Base-by-base conservation (phyloP, 2,329 filamentous ascomycete genomes). In the Epichloe glyceriae region DNA sequence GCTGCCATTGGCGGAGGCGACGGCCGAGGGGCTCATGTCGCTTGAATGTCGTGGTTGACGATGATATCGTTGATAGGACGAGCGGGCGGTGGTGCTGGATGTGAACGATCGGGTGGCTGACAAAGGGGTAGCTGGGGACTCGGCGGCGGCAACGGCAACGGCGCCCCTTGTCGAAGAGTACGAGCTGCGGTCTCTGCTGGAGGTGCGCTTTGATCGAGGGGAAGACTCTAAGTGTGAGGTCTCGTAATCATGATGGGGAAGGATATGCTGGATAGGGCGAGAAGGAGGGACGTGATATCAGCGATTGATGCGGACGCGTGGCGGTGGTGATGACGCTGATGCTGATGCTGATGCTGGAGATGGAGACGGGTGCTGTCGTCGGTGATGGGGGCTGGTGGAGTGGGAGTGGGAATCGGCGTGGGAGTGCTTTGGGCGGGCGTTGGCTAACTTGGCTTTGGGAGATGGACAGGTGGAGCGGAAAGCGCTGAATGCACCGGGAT, bases 241-340 rank as follows among this genome's bases (percentile, higher is more conserved):
- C 69, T 91, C 87, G 72, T 82, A 83, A 68, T 93, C 86, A 66
- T 83, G 75, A 61, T 84, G 80, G 50, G 71, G 70, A 49, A 70
- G 59, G 42, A 69, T 58, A 51, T 76, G 69, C 55, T 73, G 69
- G 46, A 67, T 60, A 53, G 70, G 67, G 55, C 69, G 70, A 37
- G 49, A 42, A 14, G 48, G 17, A 26, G 15, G 41, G 47, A 20
- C 40, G 51, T 41, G 33, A 40, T 7, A 22, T 15, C 47, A 20
- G 44, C 37, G 51, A 67, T 64, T 41, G 69, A 69, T 26, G 70
- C 70, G 37, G 70, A 69, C 60, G 65, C 56, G 59, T 62, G 66
- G 56, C 63, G 67, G 52, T 66, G 67, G 58, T 68, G 66, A 50
- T 63, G 69, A 54, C 64, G 63, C 53, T 60, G 61, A 20, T 56